A percentile compares a stretch with the other conserved stretches of the same genome.
phyloP scores from a whole-genome alignment of 306 rosid species.

The Gastrolobium bilobum region DNA sequence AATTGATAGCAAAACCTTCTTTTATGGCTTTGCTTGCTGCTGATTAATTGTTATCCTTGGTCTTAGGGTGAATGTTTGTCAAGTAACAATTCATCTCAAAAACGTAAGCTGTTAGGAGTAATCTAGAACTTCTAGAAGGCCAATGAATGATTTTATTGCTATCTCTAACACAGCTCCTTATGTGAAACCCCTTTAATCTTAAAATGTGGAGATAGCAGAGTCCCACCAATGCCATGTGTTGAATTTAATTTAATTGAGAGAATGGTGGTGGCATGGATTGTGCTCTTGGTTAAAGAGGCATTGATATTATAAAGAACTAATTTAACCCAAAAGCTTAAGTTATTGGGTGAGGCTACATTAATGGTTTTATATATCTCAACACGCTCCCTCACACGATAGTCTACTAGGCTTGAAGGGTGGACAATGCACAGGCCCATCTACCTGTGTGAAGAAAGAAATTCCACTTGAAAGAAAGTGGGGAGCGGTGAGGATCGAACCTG shows the following conservation, averaged over 20 bases:
- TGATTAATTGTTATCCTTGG: conserved; percentile 33
- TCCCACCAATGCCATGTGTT: neutral
- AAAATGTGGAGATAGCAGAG: conserved; percentile 23
- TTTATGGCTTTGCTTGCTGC: conserved; percentile 1
- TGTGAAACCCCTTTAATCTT: conserved; percentile 5
- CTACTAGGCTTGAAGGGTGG: no score
- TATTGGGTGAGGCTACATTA: no score
- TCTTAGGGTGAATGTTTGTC: conserved; percentile 20
- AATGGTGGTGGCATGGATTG: neutral
- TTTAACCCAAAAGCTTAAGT: no score
- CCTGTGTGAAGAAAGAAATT: no score
- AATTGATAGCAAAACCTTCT: conserved; percentile 35
- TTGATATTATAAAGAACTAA: no score
- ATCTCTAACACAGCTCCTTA: conserved; percentile 30
- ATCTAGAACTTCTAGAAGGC: neutral
- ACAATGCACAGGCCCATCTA: no score
- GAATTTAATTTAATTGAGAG: conserved; percentile 26
- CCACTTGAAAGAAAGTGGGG: no score
- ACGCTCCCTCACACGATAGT: no score
- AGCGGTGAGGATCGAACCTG: no score
- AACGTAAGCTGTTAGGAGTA: conserved; percentile 24
- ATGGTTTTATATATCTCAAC: no score
- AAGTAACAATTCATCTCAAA: neutral
- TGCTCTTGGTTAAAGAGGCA: conserved; percentile 20
- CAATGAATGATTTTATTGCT: conserved; percentile 25